phyloP scores from a whole-genome alignment of 345 rosid species.

The Ceriops tagal region DNA sequence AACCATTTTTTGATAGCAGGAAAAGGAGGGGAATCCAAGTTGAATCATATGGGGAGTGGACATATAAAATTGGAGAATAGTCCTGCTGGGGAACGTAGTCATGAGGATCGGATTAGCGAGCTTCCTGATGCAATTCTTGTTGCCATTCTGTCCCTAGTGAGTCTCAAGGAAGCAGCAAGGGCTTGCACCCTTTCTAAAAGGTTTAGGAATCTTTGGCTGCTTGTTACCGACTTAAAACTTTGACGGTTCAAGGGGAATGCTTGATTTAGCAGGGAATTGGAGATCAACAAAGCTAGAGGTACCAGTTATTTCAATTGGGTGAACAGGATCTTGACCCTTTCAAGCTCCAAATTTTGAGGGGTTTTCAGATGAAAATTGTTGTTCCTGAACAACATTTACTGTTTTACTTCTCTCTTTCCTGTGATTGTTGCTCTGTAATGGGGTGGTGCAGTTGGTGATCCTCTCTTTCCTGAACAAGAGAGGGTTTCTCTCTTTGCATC shows the following conservation, averaged over 20 bases:
- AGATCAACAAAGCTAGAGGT: neutral
- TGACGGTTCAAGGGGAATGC: neutral
- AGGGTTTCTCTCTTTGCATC: too few relatives aligned
- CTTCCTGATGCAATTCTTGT: slow-evolving; percentile 1
- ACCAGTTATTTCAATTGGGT: neutral
- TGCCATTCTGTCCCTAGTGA: neutral
- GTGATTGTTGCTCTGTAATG: neutral
- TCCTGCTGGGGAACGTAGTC: neutral
- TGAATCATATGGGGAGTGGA: too few relatives aligned
- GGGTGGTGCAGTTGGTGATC: neutral
- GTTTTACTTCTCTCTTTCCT: neutral
- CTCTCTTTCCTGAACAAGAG: too few relatives aligned
- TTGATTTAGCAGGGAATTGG: neutral
- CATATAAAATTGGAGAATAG: neutral
- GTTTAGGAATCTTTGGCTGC: neutral
- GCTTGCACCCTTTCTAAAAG: neutral
- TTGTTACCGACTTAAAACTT: neutral
- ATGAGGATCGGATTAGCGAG: neutral
- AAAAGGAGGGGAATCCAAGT: too few relatives aligned
- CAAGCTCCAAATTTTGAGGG: too few relatives aligned
- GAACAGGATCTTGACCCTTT: neutral
- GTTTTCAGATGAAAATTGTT: too few relatives aligned
- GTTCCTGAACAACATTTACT: neutral
- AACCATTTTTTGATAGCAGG: too few relatives aligned
- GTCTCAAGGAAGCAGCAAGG: slow-evolving; percentile 2